Evolutionary conservation across 2,329 filamentous ascomycete species (phyloP).

Genomic region (Fusarium stilboides): DNA sequence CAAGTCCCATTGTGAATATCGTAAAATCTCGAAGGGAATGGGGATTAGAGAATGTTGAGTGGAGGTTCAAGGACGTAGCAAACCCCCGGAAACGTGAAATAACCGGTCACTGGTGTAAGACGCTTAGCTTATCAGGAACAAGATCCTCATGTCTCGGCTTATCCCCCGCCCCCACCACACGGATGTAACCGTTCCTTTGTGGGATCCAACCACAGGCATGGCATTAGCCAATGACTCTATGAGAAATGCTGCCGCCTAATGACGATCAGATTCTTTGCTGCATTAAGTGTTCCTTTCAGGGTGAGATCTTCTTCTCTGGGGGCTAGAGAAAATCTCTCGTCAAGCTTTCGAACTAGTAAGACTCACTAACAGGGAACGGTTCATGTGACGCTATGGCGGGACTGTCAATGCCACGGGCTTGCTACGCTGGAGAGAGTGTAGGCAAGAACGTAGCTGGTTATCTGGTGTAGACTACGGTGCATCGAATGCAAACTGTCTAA

Average conservation of each 20-base stretch:
- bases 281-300: neutral
- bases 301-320: neutral
- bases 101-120: neutral
- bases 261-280: neutral
- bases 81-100: neutral
- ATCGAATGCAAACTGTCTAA: too few relatives aligned
- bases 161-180: neutral
- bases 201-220: neutral
- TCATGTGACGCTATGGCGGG: neutral
- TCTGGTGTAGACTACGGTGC: too few relatives aligned
- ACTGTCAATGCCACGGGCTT: neutral
- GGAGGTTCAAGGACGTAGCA: neutral
- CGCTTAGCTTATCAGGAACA: neutral
- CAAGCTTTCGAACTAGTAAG: neutral
- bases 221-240: neutral
- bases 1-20: constrained; percentile 10
- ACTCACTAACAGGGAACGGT: neutral
- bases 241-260: constrained; percentile 23
- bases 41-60: neutral
- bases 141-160: neutral
- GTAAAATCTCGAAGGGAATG: neutral
- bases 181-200: constrained; percentile 3
- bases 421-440: neutral
- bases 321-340: neutral
- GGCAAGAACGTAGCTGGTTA: too few relatives aligned